These are phyloP conservation scores for Pholiota conissans DNA, from an alignment of 768 basidiomycete species.

Conservation along the genomic window DNA sequence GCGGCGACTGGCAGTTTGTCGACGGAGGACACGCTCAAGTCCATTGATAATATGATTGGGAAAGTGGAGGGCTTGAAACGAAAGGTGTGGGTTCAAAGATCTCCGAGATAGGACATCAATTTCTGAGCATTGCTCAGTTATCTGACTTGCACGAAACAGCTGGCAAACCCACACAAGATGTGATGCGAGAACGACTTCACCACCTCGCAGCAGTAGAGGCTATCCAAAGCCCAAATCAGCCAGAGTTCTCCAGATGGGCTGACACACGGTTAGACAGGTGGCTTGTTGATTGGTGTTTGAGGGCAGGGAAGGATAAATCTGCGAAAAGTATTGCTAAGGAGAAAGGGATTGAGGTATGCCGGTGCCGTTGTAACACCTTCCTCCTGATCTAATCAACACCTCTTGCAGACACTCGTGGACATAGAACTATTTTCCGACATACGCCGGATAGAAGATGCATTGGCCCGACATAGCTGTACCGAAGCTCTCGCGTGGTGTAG, in stretches of 20 bases:
- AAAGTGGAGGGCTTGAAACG: constrained; percentile 80
- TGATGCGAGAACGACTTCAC: constrained; percentile 72
- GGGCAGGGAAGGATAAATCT: constrained; percentile 75
- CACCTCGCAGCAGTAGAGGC: constrained; percentile 68
- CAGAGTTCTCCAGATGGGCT: constrained; percentile 75
- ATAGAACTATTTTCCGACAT: constrained; percentile 92
- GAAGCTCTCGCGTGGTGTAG: constrained; percentile 96
- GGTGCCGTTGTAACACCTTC: not conserved
- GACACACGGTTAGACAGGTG: constrained; percentile 82
- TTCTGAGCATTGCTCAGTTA: constrained; percentile 31
- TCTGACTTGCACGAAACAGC: constrained; percentile 46
- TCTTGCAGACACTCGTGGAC: constrained; percentile 76
- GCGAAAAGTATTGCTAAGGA: constrained; percentile 77
- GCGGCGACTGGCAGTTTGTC: constrained; percentile 36
- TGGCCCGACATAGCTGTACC: constrained; percentile 72
- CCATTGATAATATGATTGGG: constrained; percentile 75
- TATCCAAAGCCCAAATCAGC: constrained; percentile 47
- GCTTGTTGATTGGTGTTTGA: constrained; percentile 90
- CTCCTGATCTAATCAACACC: constrained; percentile 8
- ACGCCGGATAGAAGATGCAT: constrained; percentile 78
- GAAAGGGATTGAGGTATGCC: constrained; percentile 71
- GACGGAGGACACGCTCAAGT: constrained; percentile 53
- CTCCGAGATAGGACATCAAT: not conserved
- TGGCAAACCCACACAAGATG: constrained; percentile 64
- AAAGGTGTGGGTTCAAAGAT: constrained; percentile 60